These are phyloP conservation scores for Nemania abortiva DNA, from an alignment of 2,329 filamentous ascomycete species.

Conservation along the genomic window DNA sequence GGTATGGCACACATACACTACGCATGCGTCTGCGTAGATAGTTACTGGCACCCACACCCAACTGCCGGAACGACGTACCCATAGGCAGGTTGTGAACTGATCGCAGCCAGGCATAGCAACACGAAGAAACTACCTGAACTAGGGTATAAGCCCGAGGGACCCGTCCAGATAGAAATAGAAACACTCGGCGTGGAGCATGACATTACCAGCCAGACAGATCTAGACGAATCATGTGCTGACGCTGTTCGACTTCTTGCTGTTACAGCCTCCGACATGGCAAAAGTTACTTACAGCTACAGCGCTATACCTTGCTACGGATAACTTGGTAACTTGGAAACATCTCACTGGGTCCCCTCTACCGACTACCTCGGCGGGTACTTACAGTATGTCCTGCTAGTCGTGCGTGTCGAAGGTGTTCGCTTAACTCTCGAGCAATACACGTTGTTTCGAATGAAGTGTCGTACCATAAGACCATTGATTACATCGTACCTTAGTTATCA, in stretches of 20 bases:
- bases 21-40: background rate
- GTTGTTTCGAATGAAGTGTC: slow-evolving; percentile 29
- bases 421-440: slow-evolving; percentile 4
- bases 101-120: slow-evolving; percentile 23
- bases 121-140: slow-evolving; percentile 32
- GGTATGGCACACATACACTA: background rate
- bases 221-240: slow-evolving; percentile 21
- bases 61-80: slow-evolving; percentile 29
- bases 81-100: slow-evolving; percentile 14
- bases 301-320: slow-evolving; percentile 10
- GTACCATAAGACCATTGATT: slow-evolving; percentile 12
- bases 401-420: slow-evolving; percentile 17
- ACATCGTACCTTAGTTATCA: background rate
- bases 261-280: slow-evolving; percentile 50
- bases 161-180: slow-evolving; percentile 38
- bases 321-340: slow-evolving; percentile 17
- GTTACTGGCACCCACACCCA: slow-evolving; percentile 19
- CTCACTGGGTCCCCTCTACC: background rate
- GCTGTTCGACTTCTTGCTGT: slow-evolving; percentile 35
- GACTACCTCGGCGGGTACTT: background rate
- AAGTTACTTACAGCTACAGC: slow-evolving; percentile 41
- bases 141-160: slow-evolving; percentile 36
- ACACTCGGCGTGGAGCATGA: slow-evolving; percentile 25
- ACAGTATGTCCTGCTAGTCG: background rate
- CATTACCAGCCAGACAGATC: slow-evolving; percentile 15